Percentiles rank a stretch among this genome's conserved stretches.
phyloP scores from a whole-genome alignment of 192 early-diverging fungal genomes.

The Entomortierella lignicola region DNA sequence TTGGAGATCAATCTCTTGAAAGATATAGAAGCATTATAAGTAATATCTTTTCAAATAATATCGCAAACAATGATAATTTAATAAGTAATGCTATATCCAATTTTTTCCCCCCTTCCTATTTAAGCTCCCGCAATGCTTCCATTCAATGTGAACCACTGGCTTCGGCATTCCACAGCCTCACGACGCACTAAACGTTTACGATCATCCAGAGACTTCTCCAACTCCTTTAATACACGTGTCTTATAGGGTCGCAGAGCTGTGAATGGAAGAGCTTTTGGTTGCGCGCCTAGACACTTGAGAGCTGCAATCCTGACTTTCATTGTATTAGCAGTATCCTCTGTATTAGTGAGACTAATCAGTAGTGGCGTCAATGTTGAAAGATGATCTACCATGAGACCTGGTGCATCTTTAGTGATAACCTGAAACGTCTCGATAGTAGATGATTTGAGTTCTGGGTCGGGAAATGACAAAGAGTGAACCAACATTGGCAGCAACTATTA shows the following conservation, averaged over 20 bases:
- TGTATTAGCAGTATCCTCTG: slow-evolving; percentile 50
- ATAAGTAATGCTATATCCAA: no score
- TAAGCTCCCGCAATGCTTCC: slow-evolving; percentile 44
- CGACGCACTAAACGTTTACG: slow-evolving; percentile 87
- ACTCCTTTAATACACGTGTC: slow-evolving; percentile 68
- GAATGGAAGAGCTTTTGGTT: slow-evolving; percentile 73
- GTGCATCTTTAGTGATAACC: slow-evolving; percentile 76
- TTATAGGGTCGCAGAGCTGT: slow-evolving; percentile 72
- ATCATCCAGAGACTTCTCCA: slow-evolving; percentile 83
- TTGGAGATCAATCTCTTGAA: slow-evolving; percentile 13
- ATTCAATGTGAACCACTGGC: slow-evolving; percentile 77
- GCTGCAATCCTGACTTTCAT: slow-evolving; percentile 79
- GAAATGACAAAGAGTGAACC: slow-evolving; percentile 75
- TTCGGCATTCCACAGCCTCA: slow-evolving; percentile 88
- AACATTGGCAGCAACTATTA: slow-evolving; percentile 81
- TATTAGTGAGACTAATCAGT: slow-evolving; percentile 51
- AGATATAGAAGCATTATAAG: no score
- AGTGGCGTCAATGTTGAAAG: slow-evolving; percentile 56
- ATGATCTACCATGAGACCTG: slow-evolving; percentile 71
- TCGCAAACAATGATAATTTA: no score
- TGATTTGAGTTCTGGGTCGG: slow-evolving; percentile 73
- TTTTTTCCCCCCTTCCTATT: no score
- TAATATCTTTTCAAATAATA: no score
- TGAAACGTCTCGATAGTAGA: slow-evolving; percentile 83
- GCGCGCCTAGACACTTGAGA: slow-evolving; percentile 72